Conservation (phyloP, 805 yeast species). For the Candida oleophila region DNA sequence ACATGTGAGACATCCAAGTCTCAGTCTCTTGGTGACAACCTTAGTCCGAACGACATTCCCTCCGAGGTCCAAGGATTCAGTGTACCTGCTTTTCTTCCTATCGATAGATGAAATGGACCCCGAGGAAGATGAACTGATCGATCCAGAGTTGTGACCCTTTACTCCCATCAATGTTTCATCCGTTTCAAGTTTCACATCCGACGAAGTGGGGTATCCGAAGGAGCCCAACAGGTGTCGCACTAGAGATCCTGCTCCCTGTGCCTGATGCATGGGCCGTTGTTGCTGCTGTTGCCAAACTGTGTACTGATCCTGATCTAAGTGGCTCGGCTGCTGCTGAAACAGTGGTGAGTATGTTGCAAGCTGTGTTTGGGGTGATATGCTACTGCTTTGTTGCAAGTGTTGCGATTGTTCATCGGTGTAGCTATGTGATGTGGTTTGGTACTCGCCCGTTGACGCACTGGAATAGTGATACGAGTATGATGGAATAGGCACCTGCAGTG, state of each 20-base stretch:
- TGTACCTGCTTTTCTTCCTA: background rate
- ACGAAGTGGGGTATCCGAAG: background rate
- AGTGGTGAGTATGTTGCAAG: background rate
- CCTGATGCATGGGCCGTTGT: background rate
- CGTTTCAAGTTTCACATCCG: background rate
- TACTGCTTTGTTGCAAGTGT: background rate
- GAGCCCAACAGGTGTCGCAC: slow-evolving; percentile 2
- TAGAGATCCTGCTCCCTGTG: background rate
- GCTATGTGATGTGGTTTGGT: background rate
- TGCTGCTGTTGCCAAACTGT: background rate
- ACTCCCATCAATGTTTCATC: background rate
- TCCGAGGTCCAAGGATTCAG: no score
- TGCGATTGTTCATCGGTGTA: background rate
- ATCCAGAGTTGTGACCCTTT: background rate
- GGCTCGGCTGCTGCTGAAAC: background rate
- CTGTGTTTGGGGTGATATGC: background rate
- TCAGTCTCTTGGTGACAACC: slow-evolving; percentile 47
- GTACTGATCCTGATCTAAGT: slow-evolving; percentile 2
- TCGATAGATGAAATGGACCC: background rate
- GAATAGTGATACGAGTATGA: slow-evolving; percentile 1
- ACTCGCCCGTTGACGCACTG: background rate
- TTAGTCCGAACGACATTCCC: slow-evolving; percentile 6
- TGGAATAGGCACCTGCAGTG: slow-evolving; percentile 2
- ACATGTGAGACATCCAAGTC: slow-evolving; percentile 78
- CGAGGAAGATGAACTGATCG: slow-evolving; percentile 1